Base-by-base conservation (phyloP, 192 early-diverging fungal genomes). In the Gonapodya prolifera region DNA sequence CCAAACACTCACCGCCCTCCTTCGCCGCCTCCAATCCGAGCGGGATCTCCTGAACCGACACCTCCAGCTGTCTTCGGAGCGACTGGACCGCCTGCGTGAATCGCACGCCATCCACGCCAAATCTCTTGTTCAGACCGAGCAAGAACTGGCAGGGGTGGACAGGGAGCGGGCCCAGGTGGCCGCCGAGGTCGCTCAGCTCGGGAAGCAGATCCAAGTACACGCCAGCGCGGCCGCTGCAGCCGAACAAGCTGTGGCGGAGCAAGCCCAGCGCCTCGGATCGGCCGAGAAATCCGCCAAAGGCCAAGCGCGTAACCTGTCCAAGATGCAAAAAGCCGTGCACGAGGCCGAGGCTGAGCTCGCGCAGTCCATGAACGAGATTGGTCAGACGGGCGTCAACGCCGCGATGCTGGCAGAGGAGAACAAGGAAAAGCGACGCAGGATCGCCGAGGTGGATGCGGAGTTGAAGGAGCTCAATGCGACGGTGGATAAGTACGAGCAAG, bases 401-500 rank as follows among this genome's bases (percentile, higher is more conserved):
- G 71, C 87, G 74, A 85, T 82, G 32, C 80, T 78, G 28, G 76
- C 36, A 8, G 80, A 35, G 2, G 0, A 78, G 16, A 71, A 89
- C 34, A 33, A 75, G 30, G 32, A 71, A 33, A 83, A 86, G 80
- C 85, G 81, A 77, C 82, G 85, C 23, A 70, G 75, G 2, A 30
- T 87, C 29, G 70, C 34, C 30, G 29, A 69, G 33, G 35, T 90
- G 1, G 87, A 89, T 69, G 75, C 70, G 34, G 85, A 88, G 34
- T 76, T 90, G 70, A 74, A 35, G 1, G 80, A 80, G 28, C 85
- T 86, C 77, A 90, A 89, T 70, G 79, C 77, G 32, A 77, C 85
- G 76, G 82, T 90, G 35, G 89, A 87, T 75, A 89, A 89, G 81
- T 90, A 90, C 73, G 89, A 90, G 81, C 30, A 82, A 36, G 89